A percentile compares a stretch with the other conserved stretches of the same genome.
These are phyloP conservation scores for Trichosporon sp. DNA, from an alignment of 1,284 basidiomycete species.

Conservation along the genomic window DNA sequence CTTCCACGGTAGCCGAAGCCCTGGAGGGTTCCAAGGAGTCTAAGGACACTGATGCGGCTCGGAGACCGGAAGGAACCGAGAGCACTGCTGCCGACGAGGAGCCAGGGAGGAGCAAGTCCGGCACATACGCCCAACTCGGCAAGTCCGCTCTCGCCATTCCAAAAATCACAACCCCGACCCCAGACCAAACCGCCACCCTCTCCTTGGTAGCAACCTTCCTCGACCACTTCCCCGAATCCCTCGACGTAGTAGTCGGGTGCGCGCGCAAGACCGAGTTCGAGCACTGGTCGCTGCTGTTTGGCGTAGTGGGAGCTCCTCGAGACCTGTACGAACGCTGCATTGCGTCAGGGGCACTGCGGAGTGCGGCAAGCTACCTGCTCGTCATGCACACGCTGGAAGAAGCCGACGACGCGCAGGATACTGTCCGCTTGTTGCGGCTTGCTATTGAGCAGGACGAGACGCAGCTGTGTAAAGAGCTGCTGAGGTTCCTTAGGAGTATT, in stretches of 20 bases:
- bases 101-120: no score
- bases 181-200: slow-evolving; percentile 52
- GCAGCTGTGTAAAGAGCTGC: slow-evolving; percentile 62
- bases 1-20: no score
- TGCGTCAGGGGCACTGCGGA: slow-evolving; percentile 66
- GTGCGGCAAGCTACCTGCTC: slow-evolving; percentile 86
- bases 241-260: slow-evolving; percentile 92
- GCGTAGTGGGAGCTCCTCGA: slow-evolving; percentile 82
- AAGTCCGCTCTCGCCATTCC: no score
- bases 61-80: no score
- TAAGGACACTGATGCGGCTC: no score
- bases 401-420: slow-evolving; percentile 73
- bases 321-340: slow-evolving; percentile 90
- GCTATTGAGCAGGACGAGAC: slow-evolving; percentile 63
- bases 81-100: no score
- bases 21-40: no score
- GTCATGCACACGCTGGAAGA: slow-evolving; percentile 91
- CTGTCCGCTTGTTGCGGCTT: slow-evolving; percentile 65
- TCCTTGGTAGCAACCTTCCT: slow-evolving; percentile 78
- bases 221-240: slow-evolving; percentile 82
- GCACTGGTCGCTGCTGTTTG: slow-evolving; percentile 82
- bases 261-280: slow-evolving; percentile 95
- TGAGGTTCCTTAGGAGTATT: slow-evolving; percentile 85
- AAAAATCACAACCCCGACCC: no score
- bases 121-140: no score